A percentile compares a stretch with the other conserved stretches of the same genome.
phyloP scores from a whole-genome alignment of 176 grass and related monocot species.

The Bothriochloa decipiens region DNA sequence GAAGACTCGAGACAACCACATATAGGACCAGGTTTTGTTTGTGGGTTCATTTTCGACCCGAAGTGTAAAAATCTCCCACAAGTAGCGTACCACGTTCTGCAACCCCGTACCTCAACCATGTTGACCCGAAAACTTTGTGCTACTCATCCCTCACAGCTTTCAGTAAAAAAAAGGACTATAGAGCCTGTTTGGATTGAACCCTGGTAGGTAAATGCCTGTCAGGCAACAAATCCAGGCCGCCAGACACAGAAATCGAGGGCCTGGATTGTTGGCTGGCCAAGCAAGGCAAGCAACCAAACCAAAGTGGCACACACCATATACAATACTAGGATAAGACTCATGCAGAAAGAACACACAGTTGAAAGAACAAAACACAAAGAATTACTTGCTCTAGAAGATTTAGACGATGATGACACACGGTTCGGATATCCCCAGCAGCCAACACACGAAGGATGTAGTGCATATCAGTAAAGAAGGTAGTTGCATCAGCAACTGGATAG shows the following conservation, averaged over 20 bases:
- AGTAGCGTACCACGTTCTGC: too few relatives aligned
- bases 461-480: conserved; percentile 95
- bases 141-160: not conserved
- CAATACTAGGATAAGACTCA: not conserved
- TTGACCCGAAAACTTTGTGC: too few relatives aligned
- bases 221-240: not conserved
- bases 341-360: conserved; percentile 1
- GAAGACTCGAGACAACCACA: not conserved
- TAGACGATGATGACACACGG: conserved; percentile 81
- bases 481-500: conserved; percentile 86
- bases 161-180: not conserved
- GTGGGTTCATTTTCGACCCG: too few relatives aligned
- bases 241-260: not conserved
- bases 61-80: too few relatives aligned
- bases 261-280: not conserved
- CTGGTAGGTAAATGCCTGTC: not conserved
- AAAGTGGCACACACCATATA: not conserved
- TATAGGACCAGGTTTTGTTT: too few relatives aligned
- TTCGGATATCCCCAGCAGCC: conserved; percentile 91
- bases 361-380: conserved; percentile 14
- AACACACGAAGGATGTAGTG: conserved; percentile 88
- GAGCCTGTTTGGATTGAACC: not conserved
- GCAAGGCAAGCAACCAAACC: not conserved
- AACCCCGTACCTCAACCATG: too few relatives aligned
- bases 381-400: conserved; percentile 92